Percentiles rank a stretch among this genome's conserved stretches.
These are phyloP conservation scores for Cnidoscolus chayamansa DNA, from an alignment of 441 rosid genomes.

Conservation along the genomic window DNA sequence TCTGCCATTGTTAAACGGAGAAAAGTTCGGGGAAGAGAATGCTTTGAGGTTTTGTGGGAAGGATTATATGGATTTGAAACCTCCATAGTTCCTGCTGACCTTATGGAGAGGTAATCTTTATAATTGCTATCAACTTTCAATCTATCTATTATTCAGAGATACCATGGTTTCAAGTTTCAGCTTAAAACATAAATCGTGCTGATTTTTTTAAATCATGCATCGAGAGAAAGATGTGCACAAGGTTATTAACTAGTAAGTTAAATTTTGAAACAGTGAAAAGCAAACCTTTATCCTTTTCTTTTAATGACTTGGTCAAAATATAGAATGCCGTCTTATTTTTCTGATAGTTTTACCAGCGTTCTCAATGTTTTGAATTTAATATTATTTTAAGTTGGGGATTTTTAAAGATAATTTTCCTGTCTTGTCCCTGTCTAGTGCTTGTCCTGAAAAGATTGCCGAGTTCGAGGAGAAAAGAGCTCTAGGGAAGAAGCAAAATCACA, in stretches of 20 bases:
- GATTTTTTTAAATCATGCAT: background rate
- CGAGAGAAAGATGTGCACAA: background rate
- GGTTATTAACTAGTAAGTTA: no score
- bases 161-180: no score
- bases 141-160: background rate
- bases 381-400: background rate
- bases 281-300: background rate
- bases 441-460: conserved; percentile 77
- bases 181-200: background rate
- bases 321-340: background rate
- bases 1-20: conserved; percentile 60
- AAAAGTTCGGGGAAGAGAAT: conserved; percentile 64
- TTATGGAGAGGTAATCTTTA: conserved; percentile 56
- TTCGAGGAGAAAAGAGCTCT: conserved; percentile 54
- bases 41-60: conserved; percentile 79
- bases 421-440: conserved; percentile 46
- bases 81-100: conserved; percentile 74
- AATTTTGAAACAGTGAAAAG: background rate
- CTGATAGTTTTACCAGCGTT: background rate
- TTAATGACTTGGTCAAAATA: background rate
- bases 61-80: conserved; percentile 54
- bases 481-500: conserved; percentile 47
- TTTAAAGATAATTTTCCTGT: conserved; percentile 1
- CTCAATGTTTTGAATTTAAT: background rate
- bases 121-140: background rate